Conservation (phyloP, 2,329 filamentous ascomycete genomes). For the Calonectria ilicicola region DNA sequence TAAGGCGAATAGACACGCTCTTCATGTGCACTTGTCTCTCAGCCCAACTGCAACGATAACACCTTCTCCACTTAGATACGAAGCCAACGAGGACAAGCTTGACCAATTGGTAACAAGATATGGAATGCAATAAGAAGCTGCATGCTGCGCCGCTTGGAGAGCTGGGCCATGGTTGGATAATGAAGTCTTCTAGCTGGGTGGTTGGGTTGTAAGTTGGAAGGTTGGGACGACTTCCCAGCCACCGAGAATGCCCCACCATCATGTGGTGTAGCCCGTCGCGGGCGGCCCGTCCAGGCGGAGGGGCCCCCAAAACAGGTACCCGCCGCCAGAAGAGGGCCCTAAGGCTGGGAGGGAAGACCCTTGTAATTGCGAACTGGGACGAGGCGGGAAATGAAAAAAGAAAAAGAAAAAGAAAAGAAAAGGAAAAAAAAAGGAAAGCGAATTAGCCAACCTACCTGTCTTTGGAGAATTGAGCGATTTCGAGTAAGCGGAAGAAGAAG, state of each 20-base stretch:
- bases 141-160: constrained; percentile 44
- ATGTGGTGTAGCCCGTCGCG: constrained; percentile 9
- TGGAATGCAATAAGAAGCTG: constrained; percentile 46
- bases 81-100: constrained; percentile 32
- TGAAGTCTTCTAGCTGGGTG: constrained; percentile 40
- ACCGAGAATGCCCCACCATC: constrained; percentile 37
- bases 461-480: not conserved
- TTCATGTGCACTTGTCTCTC: not conserved
- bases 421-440: not conserved
- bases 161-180: constrained; percentile 50
- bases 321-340: constrained; percentile 1
- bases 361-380: not conserved
- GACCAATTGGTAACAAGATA: constrained; percentile 50
- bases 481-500: not conserved
- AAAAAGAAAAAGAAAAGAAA: not conserved
- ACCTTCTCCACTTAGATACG: constrained; percentile 47
- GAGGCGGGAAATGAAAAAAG: not conserved
- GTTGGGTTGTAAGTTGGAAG: constrained; percentile 43
- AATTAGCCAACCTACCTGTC: not conserved
- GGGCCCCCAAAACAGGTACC: constrained; percentile 6
- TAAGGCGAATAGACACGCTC: not conserved
- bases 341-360: not conserved
- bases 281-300: constrained; percentile 19
- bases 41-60: constrained; percentile 21
- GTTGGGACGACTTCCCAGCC: constrained; percentile 42